phyloP scores from a whole-genome alignment of 2,329 filamentous ascomycete genomes.

The Didymella pinodella region DNA sequence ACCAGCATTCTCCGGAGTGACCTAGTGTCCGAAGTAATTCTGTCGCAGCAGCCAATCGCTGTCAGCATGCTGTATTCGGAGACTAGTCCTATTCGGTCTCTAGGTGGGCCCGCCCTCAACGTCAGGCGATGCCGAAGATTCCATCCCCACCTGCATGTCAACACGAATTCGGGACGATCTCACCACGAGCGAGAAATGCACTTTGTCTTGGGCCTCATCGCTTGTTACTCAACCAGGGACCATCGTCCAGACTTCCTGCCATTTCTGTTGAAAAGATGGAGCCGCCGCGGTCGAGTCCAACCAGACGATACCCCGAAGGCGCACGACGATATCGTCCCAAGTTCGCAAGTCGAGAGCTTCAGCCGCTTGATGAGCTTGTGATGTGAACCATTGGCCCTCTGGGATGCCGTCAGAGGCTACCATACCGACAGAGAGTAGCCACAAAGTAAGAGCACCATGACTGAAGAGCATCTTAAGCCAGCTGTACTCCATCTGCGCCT shows the following conservation, averaged over 20 bases:
- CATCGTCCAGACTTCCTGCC: slow-evolving; percentile 16
- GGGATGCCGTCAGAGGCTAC: slow-evolving; percentile 20
- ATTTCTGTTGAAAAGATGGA: slow-evolving; percentile 15
- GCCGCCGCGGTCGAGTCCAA: slow-evolving; percentile 13
- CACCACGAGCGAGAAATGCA: background rate
- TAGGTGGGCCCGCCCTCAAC: slow-evolving; percentile 1
- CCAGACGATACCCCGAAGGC: slow-evolving; percentile 25
- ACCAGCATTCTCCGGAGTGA: background rate
- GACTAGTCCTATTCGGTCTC: slow-evolving; percentile 22
- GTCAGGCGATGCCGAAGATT: background rate
- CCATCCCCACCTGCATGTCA: background rate
- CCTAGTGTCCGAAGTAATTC: slow-evolving; percentile 1
- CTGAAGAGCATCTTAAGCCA: slow-evolving; percentile 7
- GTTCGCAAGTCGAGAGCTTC: slow-evolving; percentile 2
- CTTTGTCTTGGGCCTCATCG: background rate
- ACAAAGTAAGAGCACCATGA: slow-evolving; percentile 20
- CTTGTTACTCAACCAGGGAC: background rate
- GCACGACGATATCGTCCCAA: slow-evolving; percentile 15
- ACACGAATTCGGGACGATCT: background rate
- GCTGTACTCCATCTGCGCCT: slow-evolving; percentile 16
- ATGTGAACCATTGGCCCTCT: slow-evolving; percentile 26
- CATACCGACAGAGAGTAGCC: slow-evolving; percentile 30
- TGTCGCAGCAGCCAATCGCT: slow-evolving; percentile 4
- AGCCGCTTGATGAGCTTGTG: slow-evolving; percentile 10
- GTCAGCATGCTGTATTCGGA: slow-evolving; percentile 10